Evolutionary conservation across 148 eudicot species (phyloP), one percentile per base, ranked within the genome.

Genomic region (Bassia scoparia): DNA sequence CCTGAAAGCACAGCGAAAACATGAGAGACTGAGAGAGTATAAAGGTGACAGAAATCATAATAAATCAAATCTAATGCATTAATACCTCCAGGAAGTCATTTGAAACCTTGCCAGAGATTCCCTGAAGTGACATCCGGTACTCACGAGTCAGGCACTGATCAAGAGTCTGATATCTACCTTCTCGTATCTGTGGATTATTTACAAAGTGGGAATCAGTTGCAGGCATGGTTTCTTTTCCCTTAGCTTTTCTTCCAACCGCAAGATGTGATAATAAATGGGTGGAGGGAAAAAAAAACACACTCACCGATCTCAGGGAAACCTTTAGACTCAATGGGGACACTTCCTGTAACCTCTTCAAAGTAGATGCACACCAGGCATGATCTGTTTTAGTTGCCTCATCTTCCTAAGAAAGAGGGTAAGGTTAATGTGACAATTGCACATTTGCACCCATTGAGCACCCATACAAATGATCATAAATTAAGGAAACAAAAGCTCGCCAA

Each of bases 311-410:
- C 76, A 93, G 81, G 63, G 98, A 74, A 79, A 90, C 89, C 78
- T 93, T 93, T 86, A 93, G 87, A 86, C 98, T 86, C 84, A 90
- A 84, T 17, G 98, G 98, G 16, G 97, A 86, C 34, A 86, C 84
- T 77, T 87, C 84, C 61, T 79, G 82, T 18, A 93, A 81, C 74
- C 82, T 89, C 78, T 83, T 86, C 56, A 93, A 71, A 62, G 92
- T 84, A 49, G 91, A 78, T 53, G 72, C 82, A 67, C 91, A 93
- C 90, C 95, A 93, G 31, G 80, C 81, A 81, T 93, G 89, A 30
- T 87, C 87, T 14, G 87, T 81, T 76, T 81, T 86, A 43, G 86
- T 82, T 35, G 89, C 88, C 82, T 90, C 98, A 46, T 65, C 79
- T 84, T 90, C 92, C 98, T 93, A 73, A 68, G 64, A 75, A 60